Conservation (phyloP, 306 rosid species). For the Dalbergia oliveri region DNA sequence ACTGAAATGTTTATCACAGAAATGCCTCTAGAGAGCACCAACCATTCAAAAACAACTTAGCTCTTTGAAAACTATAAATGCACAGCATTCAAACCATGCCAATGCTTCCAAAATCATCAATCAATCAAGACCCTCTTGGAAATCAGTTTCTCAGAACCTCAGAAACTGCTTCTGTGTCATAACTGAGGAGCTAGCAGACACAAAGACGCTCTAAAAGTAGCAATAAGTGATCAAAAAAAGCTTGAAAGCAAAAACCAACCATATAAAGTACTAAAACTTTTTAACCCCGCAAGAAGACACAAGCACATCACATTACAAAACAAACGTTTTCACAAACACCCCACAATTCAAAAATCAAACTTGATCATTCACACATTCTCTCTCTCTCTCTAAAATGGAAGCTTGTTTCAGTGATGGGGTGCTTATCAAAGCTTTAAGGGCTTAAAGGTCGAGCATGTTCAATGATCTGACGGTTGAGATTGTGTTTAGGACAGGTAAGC, state of each 20-base stretch:
- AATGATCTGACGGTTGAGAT: conserved; percentile 58
- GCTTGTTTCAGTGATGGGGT: conserved; percentile 30
- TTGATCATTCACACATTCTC: conserved; percentile 39
- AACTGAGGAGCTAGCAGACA: conserved; percentile 40
- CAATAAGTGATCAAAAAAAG: conserved; percentile 26
- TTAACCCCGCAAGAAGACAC: conserved; percentile 50
- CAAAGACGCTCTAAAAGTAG: conserved; percentile 47
- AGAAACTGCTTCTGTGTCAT: conserved; percentile 46
- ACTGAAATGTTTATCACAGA: neutral
- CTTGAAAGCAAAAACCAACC: conserved; percentile 42
- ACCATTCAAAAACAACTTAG: conserved; percentile 43
- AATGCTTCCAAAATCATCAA: conserved; percentile 61
- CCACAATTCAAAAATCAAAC: conserved; percentile 72
- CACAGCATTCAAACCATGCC: neutral
- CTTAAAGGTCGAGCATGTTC: conserved; percentile 54
- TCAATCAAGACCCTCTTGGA: conserved; percentile 37
- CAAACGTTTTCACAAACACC: conserved; percentile 43
- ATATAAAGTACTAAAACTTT: conserved; percentile 19
- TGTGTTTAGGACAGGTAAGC: conserved; percentile 45
- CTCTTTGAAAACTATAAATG: conserved; percentile 33
- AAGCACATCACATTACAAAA: neutral
- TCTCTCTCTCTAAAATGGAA: conserved; percentile 50
- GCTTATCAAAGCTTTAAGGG: neutral
- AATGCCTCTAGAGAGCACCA: conserved; percentile 39
- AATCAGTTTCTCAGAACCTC: conserved; percentile 40